Evolutionary conservation across 805 yeast genomes (phyloP).

Genomic region (Candida anglica): DNA sequence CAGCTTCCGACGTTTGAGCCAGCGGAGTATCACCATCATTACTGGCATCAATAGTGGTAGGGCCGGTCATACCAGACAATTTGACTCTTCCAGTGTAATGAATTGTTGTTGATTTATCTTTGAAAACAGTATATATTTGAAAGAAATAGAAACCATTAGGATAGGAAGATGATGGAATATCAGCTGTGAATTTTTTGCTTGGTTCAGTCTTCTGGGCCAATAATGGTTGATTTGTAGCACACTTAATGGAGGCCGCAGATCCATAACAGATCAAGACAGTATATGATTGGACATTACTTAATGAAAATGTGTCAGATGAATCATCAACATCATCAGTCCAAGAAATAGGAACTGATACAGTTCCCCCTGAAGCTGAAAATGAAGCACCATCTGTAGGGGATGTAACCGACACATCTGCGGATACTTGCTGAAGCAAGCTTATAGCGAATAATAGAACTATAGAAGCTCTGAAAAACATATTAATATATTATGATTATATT

Average conservation of each 20-base stretch:
- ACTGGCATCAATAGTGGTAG: conserved; percentile 37
- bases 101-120: conserved; percentile 45
- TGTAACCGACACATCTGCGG: conserved; percentile 46
- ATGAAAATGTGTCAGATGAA: conserved; percentile 33
- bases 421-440: no score
- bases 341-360: conserved; percentile 24
- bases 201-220: conserved; percentile 24
- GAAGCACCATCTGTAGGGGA: conserved; percentile 38
- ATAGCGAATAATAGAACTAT: no score
- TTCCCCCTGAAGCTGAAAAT: conserved; percentile 36
- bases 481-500: no score
- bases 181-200: conserved; percentile 37
- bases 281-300: conserved; percentile 40
- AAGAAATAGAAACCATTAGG: conserved; percentile 68
- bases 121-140: conserved; percentile 55
- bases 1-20: conserved; percentile 33
- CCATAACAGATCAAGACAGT: conserved; percentile 70
- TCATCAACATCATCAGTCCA: conserved; percentile 61
- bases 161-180: conserved; percentile 40
- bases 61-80: conserved; percentile 71
- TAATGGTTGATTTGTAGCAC: conserved; percentile 19
- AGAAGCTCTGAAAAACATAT: no score
- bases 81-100: conserved; percentile 67
- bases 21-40: conserved; percentile 40
- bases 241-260: conserved; percentile 43